phyloP scores from a whole-genome alignment of 805 yeast species.

The Lipomyces chichibuensis region DNA sequence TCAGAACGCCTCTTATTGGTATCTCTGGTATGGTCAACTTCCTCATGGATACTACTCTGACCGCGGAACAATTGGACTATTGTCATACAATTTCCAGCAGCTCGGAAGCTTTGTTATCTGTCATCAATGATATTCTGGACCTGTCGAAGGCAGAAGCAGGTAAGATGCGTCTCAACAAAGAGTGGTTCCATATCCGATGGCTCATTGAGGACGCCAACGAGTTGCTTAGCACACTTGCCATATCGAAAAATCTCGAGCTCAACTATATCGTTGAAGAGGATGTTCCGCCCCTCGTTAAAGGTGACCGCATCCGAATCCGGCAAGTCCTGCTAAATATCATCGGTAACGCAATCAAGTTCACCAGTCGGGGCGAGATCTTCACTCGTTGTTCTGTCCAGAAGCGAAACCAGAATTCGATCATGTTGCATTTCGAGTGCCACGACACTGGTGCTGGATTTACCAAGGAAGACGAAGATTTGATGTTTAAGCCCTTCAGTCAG shows the following conservation, averaged over 20 bases:
- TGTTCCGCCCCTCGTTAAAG: constrained; percentile 43
- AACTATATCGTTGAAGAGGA: constrained; percentile 41
- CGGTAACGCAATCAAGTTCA: constrained; percentile 46
- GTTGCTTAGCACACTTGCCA: constrained; percentile 43
- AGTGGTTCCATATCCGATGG: constrained; percentile 43
- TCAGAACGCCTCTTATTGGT: constrained; percentile 46
- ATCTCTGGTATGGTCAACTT: constrained; percentile 46
- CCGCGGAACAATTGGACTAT: constrained; percentile 44
- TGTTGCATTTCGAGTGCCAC: constrained; percentile 41
- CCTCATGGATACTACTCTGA: constrained; percentile 42
- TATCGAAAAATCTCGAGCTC: constrained; percentile 43
- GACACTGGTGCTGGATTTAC: constrained; percentile 46
- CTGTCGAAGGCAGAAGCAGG: constrained; percentile 46
- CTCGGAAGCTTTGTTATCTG: constrained; percentile 44
- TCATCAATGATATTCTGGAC: constrained; percentile 45
- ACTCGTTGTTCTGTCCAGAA: constrained; percentile 38
- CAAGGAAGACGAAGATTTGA: constrained; percentile 40
- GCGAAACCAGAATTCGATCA: constrained; percentile 26
- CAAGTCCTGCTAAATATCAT: constrained; percentile 44
- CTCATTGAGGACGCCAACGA: constrained; percentile 45
- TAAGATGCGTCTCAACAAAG: constrained; percentile 41
- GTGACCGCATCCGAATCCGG: constrained; percentile 44
- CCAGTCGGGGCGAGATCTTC: constrained; percentile 43
- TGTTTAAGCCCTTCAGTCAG: constrained; percentile 46
- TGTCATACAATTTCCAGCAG: constrained; percentile 45